Conservation (phyloP, 2,329 filamentous ascomycete genomes). For the Alternaria angustiovoidea region DNA sequence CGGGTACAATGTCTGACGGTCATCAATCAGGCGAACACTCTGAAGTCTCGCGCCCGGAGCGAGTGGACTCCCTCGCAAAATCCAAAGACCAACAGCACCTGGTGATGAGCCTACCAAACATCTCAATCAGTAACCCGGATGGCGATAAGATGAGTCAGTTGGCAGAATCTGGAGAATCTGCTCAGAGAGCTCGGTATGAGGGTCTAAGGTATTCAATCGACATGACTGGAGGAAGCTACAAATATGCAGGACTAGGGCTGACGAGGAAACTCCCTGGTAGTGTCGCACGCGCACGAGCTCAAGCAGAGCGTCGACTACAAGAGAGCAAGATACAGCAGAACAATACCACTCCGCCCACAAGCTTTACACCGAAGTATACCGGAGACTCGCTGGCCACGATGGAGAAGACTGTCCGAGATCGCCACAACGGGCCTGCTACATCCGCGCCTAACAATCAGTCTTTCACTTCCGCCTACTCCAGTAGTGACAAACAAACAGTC, state of each 20-base stretch:
- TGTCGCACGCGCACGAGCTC: constrained; percentile 9
- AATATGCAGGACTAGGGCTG: constrained; percentile 5
- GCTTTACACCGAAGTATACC: neutral
- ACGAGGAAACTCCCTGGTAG: constrained; percentile 7
- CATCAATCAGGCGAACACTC: neutral
- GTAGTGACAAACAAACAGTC: neutral
- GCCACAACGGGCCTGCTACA: neutral
- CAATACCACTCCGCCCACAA: neutral
- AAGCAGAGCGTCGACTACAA: constrained; percentile 6
- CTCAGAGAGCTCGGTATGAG: neutral
- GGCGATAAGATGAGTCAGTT: neutral
- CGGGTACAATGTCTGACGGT: neutral
- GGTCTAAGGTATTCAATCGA: neutral
- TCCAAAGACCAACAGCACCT: neutral
- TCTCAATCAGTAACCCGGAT: neutral
- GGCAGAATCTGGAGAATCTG: neutral
- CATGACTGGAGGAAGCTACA: constrained; percentile 4
- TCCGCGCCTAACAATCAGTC: neutral
- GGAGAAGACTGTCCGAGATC: neutral
- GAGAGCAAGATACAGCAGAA: neutral
- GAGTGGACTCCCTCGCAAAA: neutral
- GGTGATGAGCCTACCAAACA: constrained; percentile 1
- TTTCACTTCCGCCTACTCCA: neutral
- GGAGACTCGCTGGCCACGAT: neutral
- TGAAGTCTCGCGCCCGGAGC: neutral